Evolutionary conservation across 1,139 yeast genomes (phyloP).

Genomic region (Taphrina communis): DNA sequence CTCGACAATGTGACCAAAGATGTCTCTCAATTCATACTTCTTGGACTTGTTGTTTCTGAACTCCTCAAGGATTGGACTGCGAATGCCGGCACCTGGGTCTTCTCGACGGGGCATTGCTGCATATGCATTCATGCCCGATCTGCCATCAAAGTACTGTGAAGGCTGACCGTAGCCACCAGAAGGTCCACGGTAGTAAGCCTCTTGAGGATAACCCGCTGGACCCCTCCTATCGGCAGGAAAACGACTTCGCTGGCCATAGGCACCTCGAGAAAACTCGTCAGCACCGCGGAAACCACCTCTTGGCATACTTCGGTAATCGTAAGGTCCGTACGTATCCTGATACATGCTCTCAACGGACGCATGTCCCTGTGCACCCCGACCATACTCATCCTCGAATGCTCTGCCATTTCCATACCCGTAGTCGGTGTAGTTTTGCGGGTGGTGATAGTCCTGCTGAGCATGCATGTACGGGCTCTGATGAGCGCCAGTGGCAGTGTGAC

Average conservation of each 20-base stretch:
- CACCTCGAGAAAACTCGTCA: slow-evolving; percentile 25
- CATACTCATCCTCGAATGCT: slow-evolving; percentile 22
- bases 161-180: slow-evolving; percentile 11
- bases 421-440: slow-evolving; percentile 16
- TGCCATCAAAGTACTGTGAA: slow-evolving; percentile 24
- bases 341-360: slow-evolving; percentile 17
- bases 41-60: slow-evolving; percentile 73
- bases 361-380: slow-evolving; percentile 4
- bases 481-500: neutral
- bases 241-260: slow-evolving; percentile 14
- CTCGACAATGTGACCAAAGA: slow-evolving; percentile 86
- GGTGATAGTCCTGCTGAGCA: slow-evolving; percentile 22
- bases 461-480: slow-evolving; percentile 2
- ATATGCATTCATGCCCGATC: slow-evolving; percentile 25
- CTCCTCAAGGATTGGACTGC: slow-evolving; percentile 66
- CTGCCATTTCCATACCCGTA: slow-evolving; percentile 29
- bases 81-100: slow-evolving; percentile 37
- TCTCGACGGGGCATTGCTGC: slow-evolving; percentile 33
- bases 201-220: slow-evolving; percentile 22
- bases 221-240: slow-evolving; percentile 21
- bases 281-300: slow-evolving; percentile 27
- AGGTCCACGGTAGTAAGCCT: slow-evolving; percentile 9
- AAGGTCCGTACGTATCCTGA: slow-evolving; percentile 25
- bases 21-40: slow-evolving; percentile 66
- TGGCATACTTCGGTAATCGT: slow-evolving; percentile 31